Evolutionary conservation across 306 rosid species (phyloP), one percentile per base, ranked within the genome.

Genomic region (Prunus mume): DNA sequence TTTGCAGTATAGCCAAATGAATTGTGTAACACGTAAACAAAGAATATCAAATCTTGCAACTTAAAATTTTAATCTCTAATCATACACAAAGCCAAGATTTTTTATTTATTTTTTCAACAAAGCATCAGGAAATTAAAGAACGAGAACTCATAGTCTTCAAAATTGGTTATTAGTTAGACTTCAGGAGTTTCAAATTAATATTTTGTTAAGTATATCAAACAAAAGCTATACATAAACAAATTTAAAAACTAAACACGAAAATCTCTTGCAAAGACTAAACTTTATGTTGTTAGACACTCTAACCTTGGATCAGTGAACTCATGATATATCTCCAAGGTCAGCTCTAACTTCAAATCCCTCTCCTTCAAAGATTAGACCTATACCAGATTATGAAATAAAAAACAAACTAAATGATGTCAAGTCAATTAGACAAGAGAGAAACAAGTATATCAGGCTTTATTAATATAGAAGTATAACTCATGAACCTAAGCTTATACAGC

Each of bases 301-400:
- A 62, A 62, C 41, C 67, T 28, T 30, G 45, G 12, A 28, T 62
- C 43, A 24, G 11, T 62, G 67, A 28, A 28, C 9, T 28, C 1
- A 15, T 15, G 10, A 24, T 22, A 58, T 24, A 22, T 22, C 6
- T 25, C 17, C 55, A 12, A 3, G 24, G 52, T 65, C 30, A 22
- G 60, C 45, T 49, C 43, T 49, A 50, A 69, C 24, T 32, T 50
- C 45, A 69, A 28, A 69, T 25, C 73, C n/a, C 60, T 27, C 73
- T 49, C 34, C 43, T 68, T 68, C 5, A 9, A 3, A 17, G 7
- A 68, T 47, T 47, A 57, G 73, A 68, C 73, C 73, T 68, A 22
- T 52, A 22, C 4, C 54, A 66, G 1, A 62, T 27, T 45, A 28
- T 25, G n/a, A 25, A 14, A 24, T 8, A 25, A 61, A 58, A 58